phyloP scores from a whole-genome alignment of 306 rosid species.

The Ceratonia siliqua region DNA sequence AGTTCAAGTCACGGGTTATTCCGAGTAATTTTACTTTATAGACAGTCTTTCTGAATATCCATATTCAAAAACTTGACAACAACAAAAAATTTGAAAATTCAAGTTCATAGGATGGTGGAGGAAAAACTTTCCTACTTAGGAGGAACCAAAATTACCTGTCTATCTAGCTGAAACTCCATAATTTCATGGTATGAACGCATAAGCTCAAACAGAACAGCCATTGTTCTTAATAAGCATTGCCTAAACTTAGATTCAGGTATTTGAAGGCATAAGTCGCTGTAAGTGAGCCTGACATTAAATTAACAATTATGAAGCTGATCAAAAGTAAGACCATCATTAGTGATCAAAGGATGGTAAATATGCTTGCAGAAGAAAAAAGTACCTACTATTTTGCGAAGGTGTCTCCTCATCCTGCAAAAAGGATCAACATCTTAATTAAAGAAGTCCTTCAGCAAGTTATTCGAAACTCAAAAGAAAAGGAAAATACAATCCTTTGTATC shows the following conservation, averaged over 20 bases:
- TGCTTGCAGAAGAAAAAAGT: conserved; percentile 38
- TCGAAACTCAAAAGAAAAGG: conserved; percentile 20
- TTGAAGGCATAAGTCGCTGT: conserved; percentile 92
- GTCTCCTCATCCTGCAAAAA: conserved; percentile 75
- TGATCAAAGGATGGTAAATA: conserved; percentile 28
- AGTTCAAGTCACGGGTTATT: not conserved
- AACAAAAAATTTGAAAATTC: no score
- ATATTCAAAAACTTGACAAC: not conserved
- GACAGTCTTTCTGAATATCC: not conserved
- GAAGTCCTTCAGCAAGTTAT: conserved; percentile 4
- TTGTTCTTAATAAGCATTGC: conserved; percentile 78
- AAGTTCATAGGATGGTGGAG: no score
- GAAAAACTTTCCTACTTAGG: not conserved
- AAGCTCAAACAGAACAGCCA: conserved; percentile 75
- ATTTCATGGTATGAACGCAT: conserved; percentile 92
- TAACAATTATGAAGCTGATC: conserved; percentile 39
- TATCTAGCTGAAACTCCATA: conserved; percentile 78
- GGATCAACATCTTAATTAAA: conserved; percentile 36
- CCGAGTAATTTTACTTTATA: not conserved
- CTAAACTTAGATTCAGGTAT: conserved; percentile 94
- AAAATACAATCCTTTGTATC: conserved; percentile 10
- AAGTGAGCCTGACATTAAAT: conserved; percentile 76
- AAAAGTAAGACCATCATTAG: conserved; percentile 3
- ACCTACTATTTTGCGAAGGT: conserved; percentile 74
- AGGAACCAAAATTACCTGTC: conserved; percentile 59